These are phyloP conservation scores for Aspergillus leporis DNA, from an alignment of 495 filamentous ascomycete genomes.

Conservation along the genomic window DNA sequence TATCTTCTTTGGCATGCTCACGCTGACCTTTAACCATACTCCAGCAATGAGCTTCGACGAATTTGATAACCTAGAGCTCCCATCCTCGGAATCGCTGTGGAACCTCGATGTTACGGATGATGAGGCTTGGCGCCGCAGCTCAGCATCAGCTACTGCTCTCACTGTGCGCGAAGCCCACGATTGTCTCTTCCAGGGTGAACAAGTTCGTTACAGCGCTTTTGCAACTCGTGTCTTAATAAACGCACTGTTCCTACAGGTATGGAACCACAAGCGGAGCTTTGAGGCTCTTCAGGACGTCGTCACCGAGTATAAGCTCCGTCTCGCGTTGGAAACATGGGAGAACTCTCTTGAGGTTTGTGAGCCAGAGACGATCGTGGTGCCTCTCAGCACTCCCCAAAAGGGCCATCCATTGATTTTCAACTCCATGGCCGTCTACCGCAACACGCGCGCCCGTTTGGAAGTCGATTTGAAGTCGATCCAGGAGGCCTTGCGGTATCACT, in stretches of 20 bases:
- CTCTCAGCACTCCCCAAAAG: constrained; percentile 91
- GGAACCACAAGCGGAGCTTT: constrained; percentile 97
- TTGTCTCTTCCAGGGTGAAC: constrained; percentile 89
- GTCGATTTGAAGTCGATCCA: constrained; percentile 95
- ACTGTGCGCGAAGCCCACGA: constrained; percentile 94
- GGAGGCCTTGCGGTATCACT: constrained; percentile 95
- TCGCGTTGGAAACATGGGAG: constrained; percentile 97
- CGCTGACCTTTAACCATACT: constrained; percentile 95
- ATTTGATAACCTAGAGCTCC: constrained; percentile 88
- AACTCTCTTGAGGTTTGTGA: constrained; percentile 92
- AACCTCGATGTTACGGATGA: constrained; percentile 82
- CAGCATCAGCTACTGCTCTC: constrained; percentile 66
- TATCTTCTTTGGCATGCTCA: constrained; percentile 97
- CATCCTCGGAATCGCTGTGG: constrained; percentile 94
- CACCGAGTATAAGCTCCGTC: constrained; percentile 95
- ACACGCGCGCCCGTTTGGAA: constrained; percentile 87
- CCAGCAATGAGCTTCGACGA: constrained; percentile 97
- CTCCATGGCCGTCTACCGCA: constrained; percentile 95
- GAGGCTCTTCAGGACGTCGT: constrained; percentile 95
- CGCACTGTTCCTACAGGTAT: constrained; percentile 95
- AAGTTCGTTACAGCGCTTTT: constrained; percentile 92
- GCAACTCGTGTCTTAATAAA: constrained; percentile 99
- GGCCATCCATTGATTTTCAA: constrained; percentile 99
- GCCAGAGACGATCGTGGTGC: constrained; percentile 85
- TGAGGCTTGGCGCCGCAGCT: constrained; percentile 75